Conservation (phyloP, 768 basidiomycete species). For the Kwoniella sp. region DNA sequence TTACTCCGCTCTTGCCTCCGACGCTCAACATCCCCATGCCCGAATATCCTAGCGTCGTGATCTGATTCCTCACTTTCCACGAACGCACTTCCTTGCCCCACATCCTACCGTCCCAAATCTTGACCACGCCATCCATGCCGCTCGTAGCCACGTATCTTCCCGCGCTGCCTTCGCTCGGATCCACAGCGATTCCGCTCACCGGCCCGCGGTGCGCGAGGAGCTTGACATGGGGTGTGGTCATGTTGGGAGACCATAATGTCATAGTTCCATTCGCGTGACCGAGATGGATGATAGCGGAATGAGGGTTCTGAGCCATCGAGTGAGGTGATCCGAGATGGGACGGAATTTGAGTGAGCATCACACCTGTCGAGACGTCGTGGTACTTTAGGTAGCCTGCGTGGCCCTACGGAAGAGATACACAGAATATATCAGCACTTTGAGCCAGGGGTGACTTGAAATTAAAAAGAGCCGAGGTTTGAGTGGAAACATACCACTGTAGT, state of each 20-base stretch:
- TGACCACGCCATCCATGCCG: slow-evolving; percentile 83
- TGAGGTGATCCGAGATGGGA: slow-evolving; percentile 84
- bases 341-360: slow-evolving; percentile 79
- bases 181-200: slow-evolving; percentile 75
- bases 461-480: background rate
- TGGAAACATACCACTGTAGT: slow-evolving; percentile 70
- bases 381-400: slow-evolving; percentile 91
- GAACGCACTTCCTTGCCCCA: slow-evolving; percentile 85
- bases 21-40: slow-evolving; percentile 79
- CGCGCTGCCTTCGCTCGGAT: slow-evolving; percentile 68
- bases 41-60: slow-evolving; percentile 81
- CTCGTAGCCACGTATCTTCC: slow-evolving; percentile 90
- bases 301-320: slow-evolving; percentile 85
- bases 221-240: slow-evolving; percentile 86
- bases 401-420: slow-evolving; percentile 60
- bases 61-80: slow-evolving; percentile 64
- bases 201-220: slow-evolving; percentile 89
- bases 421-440: slow-evolving; percentile 6
- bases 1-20: slow-evolving; percentile 78
- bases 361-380: slow-evolving; percentile 93
- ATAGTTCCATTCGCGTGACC: slow-evolving; percentile 90
- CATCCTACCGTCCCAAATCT: slow-evolving; percentile 95
- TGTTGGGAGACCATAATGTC: slow-evolving; percentile 95
- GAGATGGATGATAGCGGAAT: slow-evolving; percentile 90
- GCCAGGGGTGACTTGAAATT: no score